These are phyloP conservation scores for Metroxylon sagu DNA, from an alignment of 176 grass and related monocot genomes.

Conservation along the genomic window DNA sequence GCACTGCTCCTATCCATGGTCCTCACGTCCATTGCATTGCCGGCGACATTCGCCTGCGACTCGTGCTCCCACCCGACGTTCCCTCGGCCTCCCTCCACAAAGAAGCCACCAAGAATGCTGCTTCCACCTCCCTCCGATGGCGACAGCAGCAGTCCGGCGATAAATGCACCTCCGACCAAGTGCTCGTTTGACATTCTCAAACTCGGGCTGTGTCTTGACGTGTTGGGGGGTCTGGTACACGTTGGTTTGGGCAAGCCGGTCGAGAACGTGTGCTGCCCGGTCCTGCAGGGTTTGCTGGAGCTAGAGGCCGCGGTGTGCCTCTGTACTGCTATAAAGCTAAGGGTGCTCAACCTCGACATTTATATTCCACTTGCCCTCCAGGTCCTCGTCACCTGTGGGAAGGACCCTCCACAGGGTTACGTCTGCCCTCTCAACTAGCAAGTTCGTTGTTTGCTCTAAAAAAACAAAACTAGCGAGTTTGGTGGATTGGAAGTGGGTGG, in stretches of 20 bases:
- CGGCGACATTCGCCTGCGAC: not conserved
- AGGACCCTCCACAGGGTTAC: slow-evolving; percentile 5
- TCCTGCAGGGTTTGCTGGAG: slow-evolving; percentile 15
- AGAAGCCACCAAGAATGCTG: not conserved
- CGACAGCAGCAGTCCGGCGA: not conserved
- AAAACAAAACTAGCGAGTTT: no score
- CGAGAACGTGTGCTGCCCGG: slow-evolving; percentile 17
- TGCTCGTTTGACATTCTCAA: slow-evolving; percentile 11
- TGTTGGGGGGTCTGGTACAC: slow-evolving; percentile 12
- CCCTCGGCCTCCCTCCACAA: not conserved
- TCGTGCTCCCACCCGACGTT: slow-evolving; percentile 1
- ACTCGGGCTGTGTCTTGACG: slow-evolving; percentile 6
- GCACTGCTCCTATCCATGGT: no score
- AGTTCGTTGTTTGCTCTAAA: no score
- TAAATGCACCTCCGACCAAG: not conserved
- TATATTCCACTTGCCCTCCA: slow-evolving; percentile 6
- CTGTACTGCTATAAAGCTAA: slow-evolving; percentile 14
- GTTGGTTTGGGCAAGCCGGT: slow-evolving; percentile 3
- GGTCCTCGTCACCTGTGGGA: slow-evolving; percentile 12
- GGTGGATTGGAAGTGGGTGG: no score
- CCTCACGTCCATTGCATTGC: not conserved
- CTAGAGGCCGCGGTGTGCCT: slow-evolving; percentile 13
- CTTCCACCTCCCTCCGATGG: no score
- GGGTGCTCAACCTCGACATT: slow-evolving; percentile 11
- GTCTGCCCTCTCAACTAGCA: slow-evolving; percentile 5